Evolutionary conservation across 2,329 filamentous ascomycete species (phyloP).

Genomic region (Colletotrichum spinosum): DNA sequence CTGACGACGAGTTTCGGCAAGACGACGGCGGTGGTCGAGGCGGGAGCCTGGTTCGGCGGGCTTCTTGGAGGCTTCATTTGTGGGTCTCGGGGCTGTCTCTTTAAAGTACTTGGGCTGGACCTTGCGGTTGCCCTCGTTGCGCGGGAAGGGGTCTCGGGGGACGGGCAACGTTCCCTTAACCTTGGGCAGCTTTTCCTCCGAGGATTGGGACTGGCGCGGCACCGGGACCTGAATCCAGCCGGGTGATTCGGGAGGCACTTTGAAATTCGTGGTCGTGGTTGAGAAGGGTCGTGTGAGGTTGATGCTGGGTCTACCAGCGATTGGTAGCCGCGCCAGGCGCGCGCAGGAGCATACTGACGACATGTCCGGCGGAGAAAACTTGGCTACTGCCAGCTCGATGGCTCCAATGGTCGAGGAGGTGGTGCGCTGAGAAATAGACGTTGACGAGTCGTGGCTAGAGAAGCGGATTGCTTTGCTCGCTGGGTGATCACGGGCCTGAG

Average conservation of each 20-base stretch:
- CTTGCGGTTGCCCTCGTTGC: conserved; percentile 69
- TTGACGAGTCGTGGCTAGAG: conserved; percentile 23
- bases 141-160: conserved; percentile 82
- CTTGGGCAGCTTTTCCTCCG: conserved; percentile 56
- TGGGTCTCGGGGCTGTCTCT: conserved; percentile 67
- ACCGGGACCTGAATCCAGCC: conserved; percentile 85
- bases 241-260: conserved; percentile 82
- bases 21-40: conserved; percentile 74
- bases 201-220: conserved; percentile 81
- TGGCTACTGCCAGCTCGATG: conserved; percentile 22
- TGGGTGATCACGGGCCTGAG: conserved; percentile 34
- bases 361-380: conserved; percentile 21
- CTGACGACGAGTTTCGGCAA: conserved; percentile 77
- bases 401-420: conserved; percentile 1
- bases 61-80: conserved; percentile 48
- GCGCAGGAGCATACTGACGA: conserved; percentile 36
- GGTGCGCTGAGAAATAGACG: conserved; percentile 1
- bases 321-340: conserved; percentile 33
- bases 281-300: conserved; percentile 46
- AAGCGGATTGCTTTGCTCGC: conserved; percentile 16
- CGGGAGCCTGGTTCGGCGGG: conserved; percentile 49
- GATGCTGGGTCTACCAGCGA: conserved; percentile 19
- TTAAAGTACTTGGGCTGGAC: conserved; percentile 69
- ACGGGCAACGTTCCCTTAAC: conserved; percentile 86
- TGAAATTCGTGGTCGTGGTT: conserved; percentile 43